These are phyloP conservation scores for Clavulina sp. DNA, from an alignment of 768 basidiomycete genomes.

Conservation along the genomic window DNA sequence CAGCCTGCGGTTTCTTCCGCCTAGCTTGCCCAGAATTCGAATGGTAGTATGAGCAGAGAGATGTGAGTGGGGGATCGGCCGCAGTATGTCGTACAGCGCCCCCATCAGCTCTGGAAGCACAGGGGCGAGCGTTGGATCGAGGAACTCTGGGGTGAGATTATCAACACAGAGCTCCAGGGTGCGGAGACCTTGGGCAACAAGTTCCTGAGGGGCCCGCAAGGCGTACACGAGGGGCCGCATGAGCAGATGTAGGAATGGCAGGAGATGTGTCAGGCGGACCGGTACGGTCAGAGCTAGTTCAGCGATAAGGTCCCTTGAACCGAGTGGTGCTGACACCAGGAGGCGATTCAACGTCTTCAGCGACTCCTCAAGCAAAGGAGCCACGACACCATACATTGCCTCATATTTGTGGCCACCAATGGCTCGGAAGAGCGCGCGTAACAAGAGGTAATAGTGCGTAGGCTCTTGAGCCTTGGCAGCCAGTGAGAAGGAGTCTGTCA, in stretches of 20 bases:
- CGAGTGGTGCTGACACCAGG: slow-evolving; percentile 48
- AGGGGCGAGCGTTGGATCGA: slow-evolving; percentile 86
- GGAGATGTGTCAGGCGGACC: slow-evolving; percentile 80
- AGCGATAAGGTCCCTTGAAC: slow-evolving; percentile 69
- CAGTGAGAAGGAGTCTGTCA: slow-evolving; percentile 92
- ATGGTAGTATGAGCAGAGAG: slow-evolving; percentile 87
- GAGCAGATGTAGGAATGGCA: slow-evolving; percentile 85
- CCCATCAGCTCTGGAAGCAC: slow-evolving; percentile 90
- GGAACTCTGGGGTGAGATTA: slow-evolving; percentile 92
- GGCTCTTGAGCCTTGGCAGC: slow-evolving; percentile 85
- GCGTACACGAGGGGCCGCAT: slow-evolving; percentile 94
- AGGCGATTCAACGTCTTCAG: slow-evolving; percentile 87
- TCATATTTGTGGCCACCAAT: slow-evolving; percentile 91
- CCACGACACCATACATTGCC: slow-evolving; percentile 83
- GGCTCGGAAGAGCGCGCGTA: slow-evolving; percentile 81
- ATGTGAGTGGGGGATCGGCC: slow-evolving; percentile 76
- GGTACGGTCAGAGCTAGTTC: slow-evolving; percentile 96
- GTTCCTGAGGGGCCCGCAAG: slow-evolving; percentile 67
- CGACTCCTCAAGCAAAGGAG: slow-evolving; percentile 93
- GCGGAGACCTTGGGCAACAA: slow-evolving; percentile 86
- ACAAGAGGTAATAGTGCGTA: slow-evolving; percentile 79
- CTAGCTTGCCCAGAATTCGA: slow-evolving; percentile 89
- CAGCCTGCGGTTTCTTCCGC: slow-evolving; percentile 80
- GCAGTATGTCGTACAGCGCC: slow-evolving; percentile 78
- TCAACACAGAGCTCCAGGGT: slow-evolving; percentile 98